Evolutionary conservation across 345 rosid genomes (phyloP), one percentile per base, ranked within the genome.

Genomic region (Limnanthes douglasii): DNA sequence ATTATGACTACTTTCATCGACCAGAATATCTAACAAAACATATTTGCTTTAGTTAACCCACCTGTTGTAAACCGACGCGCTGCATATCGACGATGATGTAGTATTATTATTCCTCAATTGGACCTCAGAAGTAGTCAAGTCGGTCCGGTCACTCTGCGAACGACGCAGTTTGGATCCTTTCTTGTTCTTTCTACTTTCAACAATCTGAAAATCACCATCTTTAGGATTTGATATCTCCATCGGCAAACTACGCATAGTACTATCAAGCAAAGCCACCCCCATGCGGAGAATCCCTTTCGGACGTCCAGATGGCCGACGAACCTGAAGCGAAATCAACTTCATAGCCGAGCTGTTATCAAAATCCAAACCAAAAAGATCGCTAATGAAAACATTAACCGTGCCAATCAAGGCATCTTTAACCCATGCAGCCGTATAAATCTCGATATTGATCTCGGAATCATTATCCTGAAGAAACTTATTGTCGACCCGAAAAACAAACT

Each of bases 341-440:
- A 62, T 60, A 11, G 48, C 5, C 3, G 66, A 43, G 18, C 45
- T 51, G 37, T 56, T 56, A 19, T 53, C 45, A 3, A 52, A 30
- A 5, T 25, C 36, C 26, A 42, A 40, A 37, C 52, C 35, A 13
- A 69, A 68, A 8, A 92, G 53, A 7, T 72, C 69, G 30, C 61
- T 68, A 0, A 81, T 45, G 12, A 61, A 64, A 21, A 78, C 95
- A 4, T 68, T 61, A 1, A 81, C 84, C 0, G 73, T 69, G 2
- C 93, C 93, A 6, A 82, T 61, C 10, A 71, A 66, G 0, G 73
- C 78, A 22, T 85, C 96, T 4, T 72, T 72, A 5, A 78, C 70
- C 99, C 96, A 92, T 0, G 96, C 90, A 0, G 93, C 88, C 0
- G 93, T 80, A 27, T 75, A 92, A 20, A 92, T 72, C 51, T 92